Percentiles rank a stretch among this genome's conserved stretches.
phyloP scores from a whole-genome alignment of 1,284 basidiomycete species.

The Pisolithus thermaeus region DNA sequence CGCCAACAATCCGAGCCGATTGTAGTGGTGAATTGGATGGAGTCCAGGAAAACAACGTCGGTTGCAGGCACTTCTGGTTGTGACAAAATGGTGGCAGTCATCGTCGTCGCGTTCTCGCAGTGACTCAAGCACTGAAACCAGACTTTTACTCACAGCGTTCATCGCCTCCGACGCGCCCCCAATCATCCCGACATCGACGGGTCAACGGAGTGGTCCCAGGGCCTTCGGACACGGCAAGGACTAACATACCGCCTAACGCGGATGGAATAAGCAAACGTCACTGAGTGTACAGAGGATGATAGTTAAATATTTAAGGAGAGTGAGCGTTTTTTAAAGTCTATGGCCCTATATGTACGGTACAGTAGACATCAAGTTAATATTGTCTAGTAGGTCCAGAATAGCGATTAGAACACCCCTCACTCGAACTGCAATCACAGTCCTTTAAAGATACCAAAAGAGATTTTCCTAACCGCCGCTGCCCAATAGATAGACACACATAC shows the following conservation, averaged over 20 bases:
- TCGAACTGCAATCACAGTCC: not conserved
- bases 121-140: not conserved
- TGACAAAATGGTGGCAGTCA: too few species aligned
- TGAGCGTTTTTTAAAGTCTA: not conserved
- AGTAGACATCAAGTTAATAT: not conserved
- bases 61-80: conserved; percentile 5
- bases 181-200: too few species aligned
- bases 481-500: not conserved
- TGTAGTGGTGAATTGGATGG: conserved; percentile 33
- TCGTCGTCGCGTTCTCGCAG: not conserved
- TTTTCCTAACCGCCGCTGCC: not conserved
- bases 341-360: not conserved
- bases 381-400: not conserved
- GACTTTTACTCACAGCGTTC: too few species aligned
- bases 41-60: conserved; percentile 39
- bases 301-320: not conserved
- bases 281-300: not conserved
- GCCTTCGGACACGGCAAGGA: too few species aligned
- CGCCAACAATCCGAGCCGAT: conserved; percentile 48
- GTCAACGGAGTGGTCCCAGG: too few species aligned
- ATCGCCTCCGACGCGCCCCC: too few species aligned
- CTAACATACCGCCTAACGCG: too few species aligned
- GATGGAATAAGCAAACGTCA: not conserved
- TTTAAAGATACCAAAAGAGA: not conserved
- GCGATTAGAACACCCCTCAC: not conserved